phyloP scores from a whole-genome alignment of 208 protist species.

The Leishmania tropica region DNA sequence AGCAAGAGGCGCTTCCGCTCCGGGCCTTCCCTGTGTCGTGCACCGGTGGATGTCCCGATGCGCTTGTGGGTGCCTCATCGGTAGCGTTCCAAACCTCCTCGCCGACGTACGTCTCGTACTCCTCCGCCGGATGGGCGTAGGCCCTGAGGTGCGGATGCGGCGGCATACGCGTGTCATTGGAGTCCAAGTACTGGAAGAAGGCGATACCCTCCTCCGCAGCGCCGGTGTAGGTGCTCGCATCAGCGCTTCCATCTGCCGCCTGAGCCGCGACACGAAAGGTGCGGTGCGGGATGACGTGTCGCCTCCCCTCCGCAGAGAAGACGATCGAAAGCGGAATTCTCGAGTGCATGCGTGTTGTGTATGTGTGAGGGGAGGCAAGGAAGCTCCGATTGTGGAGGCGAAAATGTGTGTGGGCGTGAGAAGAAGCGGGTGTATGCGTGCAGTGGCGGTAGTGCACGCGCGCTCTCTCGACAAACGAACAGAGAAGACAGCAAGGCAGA shows the following conservation, averaged over 20 bases:
- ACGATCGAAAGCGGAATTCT: conserved; percentile 68
- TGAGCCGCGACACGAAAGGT: conserved; percentile 38
- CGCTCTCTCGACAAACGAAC: background rate
- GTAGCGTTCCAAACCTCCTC: conserved; percentile 69
- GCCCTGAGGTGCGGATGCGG: conserved; percentile 45
- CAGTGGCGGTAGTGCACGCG: background rate
- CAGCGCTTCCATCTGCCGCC: background rate
- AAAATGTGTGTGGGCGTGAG: conserved; percentile 3
- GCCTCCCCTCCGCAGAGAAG: conserved; percentile 33
- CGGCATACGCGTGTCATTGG: conserved; percentile 79
- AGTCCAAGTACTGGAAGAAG: conserved; percentile 78
- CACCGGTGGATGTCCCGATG: background rate
- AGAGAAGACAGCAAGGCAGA: background rate
- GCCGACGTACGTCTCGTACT: conserved; percentile 83
- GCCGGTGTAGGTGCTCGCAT: background rate
- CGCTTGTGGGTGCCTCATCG: background rate
- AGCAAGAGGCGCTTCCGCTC: background rate
- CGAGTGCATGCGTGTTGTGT: conserved; percentile 40
- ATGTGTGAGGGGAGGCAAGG: conserved; percentile 9
- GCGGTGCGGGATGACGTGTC: conserved; percentile 55
- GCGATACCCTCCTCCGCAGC: conserved; percentile 21
- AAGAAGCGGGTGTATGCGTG: background rate
- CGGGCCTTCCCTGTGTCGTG: background rate
- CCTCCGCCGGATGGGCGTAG: conserved; percentile 38
- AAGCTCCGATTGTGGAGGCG: conserved; percentile 1